Conservation (phyloP, 2,329 filamentous ascomycete genomes). For the Beauveria brongniartii region DNA sequence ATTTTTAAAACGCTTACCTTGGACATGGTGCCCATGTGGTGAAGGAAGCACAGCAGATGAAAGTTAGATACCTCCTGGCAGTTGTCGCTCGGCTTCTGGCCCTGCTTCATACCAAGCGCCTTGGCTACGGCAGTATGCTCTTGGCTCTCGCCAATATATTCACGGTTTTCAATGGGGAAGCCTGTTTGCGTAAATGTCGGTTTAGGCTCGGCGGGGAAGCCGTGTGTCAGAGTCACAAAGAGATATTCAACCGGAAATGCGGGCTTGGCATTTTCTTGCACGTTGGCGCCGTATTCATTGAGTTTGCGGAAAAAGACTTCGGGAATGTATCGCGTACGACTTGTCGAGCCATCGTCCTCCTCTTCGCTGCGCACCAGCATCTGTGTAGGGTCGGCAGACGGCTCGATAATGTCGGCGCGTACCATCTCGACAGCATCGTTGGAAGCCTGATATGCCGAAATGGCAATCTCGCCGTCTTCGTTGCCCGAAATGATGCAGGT, state of each 20-base stretch:
- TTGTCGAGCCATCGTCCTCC: conserved; percentile 64
- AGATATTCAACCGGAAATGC: conserved; percentile 95
- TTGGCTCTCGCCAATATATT: conserved; percentile 77
- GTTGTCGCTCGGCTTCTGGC: conserved; percentile 52
- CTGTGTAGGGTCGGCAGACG: conserved; percentile 82
- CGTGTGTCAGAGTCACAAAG: conserved; percentile 90
- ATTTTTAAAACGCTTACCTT: conserved; percentile 54
- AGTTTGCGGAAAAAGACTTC: conserved; percentile 94
- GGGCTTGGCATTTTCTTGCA: conserved; percentile 95
- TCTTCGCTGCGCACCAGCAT: conserved; percentile 95
- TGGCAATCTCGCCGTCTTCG: conserved; percentile 76
- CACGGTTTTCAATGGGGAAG: conserved; percentile 89
- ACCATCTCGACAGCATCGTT: conserved; percentile 98
- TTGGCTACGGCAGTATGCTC: conserved; percentile 63
- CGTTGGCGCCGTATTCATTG: conserved; percentile 93
- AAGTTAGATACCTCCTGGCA: conserved; percentile 79
- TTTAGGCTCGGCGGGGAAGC: conserved; percentile 75
- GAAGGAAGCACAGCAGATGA: conserved; percentile 83
- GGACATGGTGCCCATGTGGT: conserved; percentile 69
- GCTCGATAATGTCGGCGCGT: conserved; percentile 85
- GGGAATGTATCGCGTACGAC: conserved; percentile 79
- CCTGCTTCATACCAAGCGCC: conserved; percentile 54
- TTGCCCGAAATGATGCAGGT: conserved; percentile 95
- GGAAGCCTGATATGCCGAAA: conserved; percentile 89
- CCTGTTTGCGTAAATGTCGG: conserved; percentile 65